Base-by-base conservation (phyloP, 2,329 filamentous ascomycete genomes). In the Trichothecium sympodiale region DNA sequence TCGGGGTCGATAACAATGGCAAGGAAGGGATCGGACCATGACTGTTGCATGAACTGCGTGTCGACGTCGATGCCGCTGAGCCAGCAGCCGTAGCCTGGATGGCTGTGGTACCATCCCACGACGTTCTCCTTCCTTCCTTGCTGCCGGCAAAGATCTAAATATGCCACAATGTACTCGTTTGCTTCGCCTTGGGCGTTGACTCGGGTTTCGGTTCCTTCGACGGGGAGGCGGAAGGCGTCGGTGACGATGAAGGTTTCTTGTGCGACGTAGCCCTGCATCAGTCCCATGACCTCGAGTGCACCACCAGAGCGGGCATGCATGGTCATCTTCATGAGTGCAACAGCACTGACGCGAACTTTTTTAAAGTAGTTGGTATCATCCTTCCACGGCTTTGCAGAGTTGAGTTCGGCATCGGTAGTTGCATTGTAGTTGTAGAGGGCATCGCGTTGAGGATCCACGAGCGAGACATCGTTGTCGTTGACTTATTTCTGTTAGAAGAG, bases 51-150 rank as follows among this genome's bases (percentile, higher is more conserved):
- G 46, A 74, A 70, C 58, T 98, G 83, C 3, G 91, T 98, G 37
- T 71, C 71, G 35, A 98, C 91, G 55, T 98, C 91, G 59, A 98
- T 96, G 39, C 91, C 91, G 27, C 81, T 88, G 17, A 98, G 72
- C 91, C 91, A 98, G 68, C 91, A 98, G 31, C 91, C 91, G 57
- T 98, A 98, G 17, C 91, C 91, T 0, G 91, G 91, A 56, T 98
- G 91, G 47, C 81, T 89, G 61, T 98, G 91, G 59, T 98, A 98
- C 91, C 91, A 98, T 14, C 91, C 91, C 13, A 98, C 83, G 0
- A 85, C 83, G 56, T 98, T 96, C 61, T 98, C 91, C 55, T 80
- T 67, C 38, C 88, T 66, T 46, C 56, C 86, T 72, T 65, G 83
- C 52, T 88, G 78, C 40, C 89, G 74, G 47, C 81, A 83, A 3